These are phyloP conservation scores for Apiospora marii DNA, from an alignment of 2,329 filamentous ascomycete genomes.

Conservation along the genomic window DNA sequence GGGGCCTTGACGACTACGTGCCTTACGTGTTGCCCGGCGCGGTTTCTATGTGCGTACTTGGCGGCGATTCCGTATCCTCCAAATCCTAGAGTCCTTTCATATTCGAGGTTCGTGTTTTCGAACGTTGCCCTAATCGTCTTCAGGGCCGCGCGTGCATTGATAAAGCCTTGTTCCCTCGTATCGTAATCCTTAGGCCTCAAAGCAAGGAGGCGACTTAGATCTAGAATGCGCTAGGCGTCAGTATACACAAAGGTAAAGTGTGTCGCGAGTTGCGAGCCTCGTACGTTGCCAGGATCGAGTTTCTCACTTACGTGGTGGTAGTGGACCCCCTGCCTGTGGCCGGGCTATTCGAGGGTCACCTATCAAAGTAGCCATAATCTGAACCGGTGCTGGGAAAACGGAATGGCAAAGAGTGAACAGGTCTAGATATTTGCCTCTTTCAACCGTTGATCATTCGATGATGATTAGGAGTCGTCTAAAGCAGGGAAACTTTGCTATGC, in stretches of 20 bases:
- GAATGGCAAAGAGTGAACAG: neutral
- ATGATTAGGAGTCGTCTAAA: no score
- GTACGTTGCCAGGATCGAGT: neutral
- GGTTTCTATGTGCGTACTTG: neutral
- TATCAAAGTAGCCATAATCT: neutral
- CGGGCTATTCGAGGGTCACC: neutral
- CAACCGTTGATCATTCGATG: neutral
- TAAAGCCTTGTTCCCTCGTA: neutral
- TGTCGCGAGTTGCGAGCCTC: neutral
- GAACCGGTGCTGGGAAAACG: neutral
- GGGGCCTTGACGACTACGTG: constrained; percentile 14
- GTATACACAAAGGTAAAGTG: no score
- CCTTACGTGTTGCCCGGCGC: neutral
- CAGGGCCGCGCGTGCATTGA: neutral
- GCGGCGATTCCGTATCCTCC: constrained; percentile 17
- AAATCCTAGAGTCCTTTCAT: neutral
- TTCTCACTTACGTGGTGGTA: neutral
- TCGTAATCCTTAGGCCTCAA: no score
- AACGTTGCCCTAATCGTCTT: neutral
- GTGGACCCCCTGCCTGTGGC: neutral
- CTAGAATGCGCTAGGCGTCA: neutral
- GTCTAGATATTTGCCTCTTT: neutral
- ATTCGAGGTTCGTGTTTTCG: neutral
- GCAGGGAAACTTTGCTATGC: neutral
- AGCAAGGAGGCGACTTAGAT: neutral